Evolutionary conservation across 306 rosid genomes (phyloP).

Genomic region (Datisca glomerata): DNA sequence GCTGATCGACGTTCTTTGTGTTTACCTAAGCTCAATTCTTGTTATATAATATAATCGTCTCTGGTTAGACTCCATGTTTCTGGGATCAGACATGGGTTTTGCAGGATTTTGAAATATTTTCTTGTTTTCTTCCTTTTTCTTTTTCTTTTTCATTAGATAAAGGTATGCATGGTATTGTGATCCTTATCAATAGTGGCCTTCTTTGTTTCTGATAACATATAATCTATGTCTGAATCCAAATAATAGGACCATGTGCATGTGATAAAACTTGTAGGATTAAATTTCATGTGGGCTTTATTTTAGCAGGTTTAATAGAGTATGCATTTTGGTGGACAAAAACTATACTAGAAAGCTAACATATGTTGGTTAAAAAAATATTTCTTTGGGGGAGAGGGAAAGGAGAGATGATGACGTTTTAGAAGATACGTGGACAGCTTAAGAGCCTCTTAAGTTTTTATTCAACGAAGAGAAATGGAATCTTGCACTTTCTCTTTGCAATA

Average conservation of each 20-base stretch:
- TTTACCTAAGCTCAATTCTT: too few species aligned
- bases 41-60: too few species aligned
- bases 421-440: slow-evolving; percentile 11
- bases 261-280: slow-evolving; percentile 36
- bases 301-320: slow-evolving; percentile 15
- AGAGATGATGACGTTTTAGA: slow-evolving; percentile 1
- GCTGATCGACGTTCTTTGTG: too few species aligned
- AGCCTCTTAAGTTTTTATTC: neutral
- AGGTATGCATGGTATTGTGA: neutral
- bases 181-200: neutral
- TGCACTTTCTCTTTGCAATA: neutral
- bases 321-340: slow-evolving; percentile 1
- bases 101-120: too few species aligned
- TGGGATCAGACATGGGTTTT: too few species aligned
- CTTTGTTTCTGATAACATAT: neutral
- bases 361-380: slow-evolving; percentile 6
- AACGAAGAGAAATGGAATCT: neutral
- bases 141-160: too few species aligned
- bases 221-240: slow-evolving; percentile 17
- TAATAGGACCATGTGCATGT: slow-evolving; percentile 39
- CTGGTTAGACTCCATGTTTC: too few species aligned
- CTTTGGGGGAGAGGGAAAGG: slow-evolving; percentile 14
- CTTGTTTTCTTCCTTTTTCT: too few species aligned
- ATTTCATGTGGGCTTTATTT: slow-evolving; percentile 34
- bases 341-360: neutral